phyloP scores from a whole-genome alignment of 2,329 filamentous ascomycete species.

The Onygenales sp. region DNA sequence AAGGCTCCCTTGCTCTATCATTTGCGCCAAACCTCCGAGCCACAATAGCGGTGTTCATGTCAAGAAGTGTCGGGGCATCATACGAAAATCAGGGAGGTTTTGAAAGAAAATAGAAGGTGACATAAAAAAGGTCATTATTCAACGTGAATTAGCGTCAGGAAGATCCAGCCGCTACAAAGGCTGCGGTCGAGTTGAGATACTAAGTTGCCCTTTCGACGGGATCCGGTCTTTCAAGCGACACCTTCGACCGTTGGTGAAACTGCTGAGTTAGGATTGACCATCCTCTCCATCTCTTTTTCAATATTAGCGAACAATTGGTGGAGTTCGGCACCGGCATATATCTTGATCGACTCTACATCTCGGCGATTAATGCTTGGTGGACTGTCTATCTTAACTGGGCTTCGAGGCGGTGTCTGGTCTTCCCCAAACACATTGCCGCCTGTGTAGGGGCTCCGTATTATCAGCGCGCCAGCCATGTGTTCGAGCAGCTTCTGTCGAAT shows the following conservation, averaged over 20 bases:
- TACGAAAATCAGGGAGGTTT: no score
- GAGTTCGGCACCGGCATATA: constrained; percentile 60
- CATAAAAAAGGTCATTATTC: no score
- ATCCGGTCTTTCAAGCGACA: not conserved
- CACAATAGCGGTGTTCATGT: no score
- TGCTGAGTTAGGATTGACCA: constrained; percentile 19
- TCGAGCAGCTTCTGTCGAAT: constrained; percentile 73
- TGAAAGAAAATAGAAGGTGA: no score
- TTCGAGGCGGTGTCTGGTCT: constrained; percentile 42
- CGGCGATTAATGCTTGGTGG: constrained; percentile 22
- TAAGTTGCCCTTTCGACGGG: not conserved
- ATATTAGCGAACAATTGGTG: constrained; percentile 59
- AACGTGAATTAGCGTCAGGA: no score
- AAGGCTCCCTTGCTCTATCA: not conserved
- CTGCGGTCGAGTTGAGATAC: no score
- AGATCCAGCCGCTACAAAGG: no score
- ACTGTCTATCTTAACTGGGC: constrained; percentile 42
- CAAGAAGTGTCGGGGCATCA: no score
- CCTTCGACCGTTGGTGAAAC: not conserved
- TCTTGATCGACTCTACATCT: constrained; percentile 55
- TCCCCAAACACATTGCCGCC: constrained; percentile 6
- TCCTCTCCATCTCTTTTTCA: constrained; percentile 48
- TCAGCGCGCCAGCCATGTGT: constrained; percentile 64
- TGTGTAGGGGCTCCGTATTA: constrained; percentile 27
- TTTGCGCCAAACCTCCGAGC: not conserved